Conservation (phyloP, 2,329 filamentous ascomycete genomes). For the Fusarium chuoi region DNA sequence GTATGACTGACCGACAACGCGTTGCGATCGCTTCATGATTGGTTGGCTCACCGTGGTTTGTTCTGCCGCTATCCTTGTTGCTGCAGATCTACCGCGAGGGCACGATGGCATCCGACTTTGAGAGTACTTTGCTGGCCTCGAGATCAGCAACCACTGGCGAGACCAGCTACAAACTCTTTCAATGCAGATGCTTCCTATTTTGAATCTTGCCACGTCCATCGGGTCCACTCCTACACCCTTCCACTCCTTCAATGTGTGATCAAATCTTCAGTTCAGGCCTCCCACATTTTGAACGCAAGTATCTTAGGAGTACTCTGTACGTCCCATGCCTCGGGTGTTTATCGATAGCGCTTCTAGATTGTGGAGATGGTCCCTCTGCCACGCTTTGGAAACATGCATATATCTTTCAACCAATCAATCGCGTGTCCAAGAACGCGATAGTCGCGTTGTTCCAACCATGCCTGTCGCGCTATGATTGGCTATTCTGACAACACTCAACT, state of each 20-base stretch:
- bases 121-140: slow-evolving; percentile 33
- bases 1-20: slow-evolving; percentile 39
- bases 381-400: slow-evolving; percentile 35
- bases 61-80: slow-evolving; percentile 11
- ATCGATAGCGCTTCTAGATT: slow-evolving; percentile 45
- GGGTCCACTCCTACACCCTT: neutral
- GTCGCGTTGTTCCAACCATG: slow-evolving; percentile 37
- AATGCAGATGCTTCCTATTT: slow-evolving; percentile 3
- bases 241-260: neutral
- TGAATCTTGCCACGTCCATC: neutral
- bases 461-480: slow-evolving; percentile 33
- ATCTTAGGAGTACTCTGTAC: slow-evolving; percentile 17
- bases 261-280: slow-evolving; percentile 22
- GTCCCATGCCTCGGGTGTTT: slow-evolving; percentile 30
- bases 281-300: slow-evolving; percentile 18
- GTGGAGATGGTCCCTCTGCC: slow-evolving; percentile 22
- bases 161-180: slow-evolving; percentile 29
- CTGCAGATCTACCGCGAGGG: slow-evolving; percentile 30
- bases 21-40: slow-evolving; percentile 32
- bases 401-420: slow-evolving; percentile 33
- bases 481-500: slow-evolving; percentile 1
- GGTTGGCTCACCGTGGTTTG: slow-evolving; percentile 15
- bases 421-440: slow-evolving; percentile 39
- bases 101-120: slow-evolving; percentile 27
- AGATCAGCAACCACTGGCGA: slow-evolving; percentile 35